Base-by-base conservation (phyloP, 768 basidiomycete species). In the Pholiota conissans region DNA sequence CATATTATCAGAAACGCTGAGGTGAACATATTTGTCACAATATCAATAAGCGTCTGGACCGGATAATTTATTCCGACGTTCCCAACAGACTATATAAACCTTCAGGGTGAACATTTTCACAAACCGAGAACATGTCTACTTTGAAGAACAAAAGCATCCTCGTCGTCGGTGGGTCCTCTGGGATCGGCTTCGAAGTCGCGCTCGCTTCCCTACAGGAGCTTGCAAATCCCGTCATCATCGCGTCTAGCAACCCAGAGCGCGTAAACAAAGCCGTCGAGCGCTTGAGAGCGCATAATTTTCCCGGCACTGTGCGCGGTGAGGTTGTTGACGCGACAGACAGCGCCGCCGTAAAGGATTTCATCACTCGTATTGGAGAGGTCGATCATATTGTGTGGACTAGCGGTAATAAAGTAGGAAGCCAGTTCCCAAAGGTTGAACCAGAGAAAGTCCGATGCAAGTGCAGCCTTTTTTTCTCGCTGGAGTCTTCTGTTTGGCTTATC, bases 361-460 rank as follows among this genome's bases (percentile, higher is more conserved):
- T 45, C 7, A 9, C 22, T 24, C 13, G 30, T 14, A 29, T 55
- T 9, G 54, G 54, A 13, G 22, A 27, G 13, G 45, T 55, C 8
- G 54, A 55, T 27, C 54, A 55, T n/a, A 46, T 55, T n/a, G 54
- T 46, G 14, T 57, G 56, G 49, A 50, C 56, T 6, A 53, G 52
- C 52, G 52, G 52, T 3, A 24, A 49, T 24, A 32, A 29, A 29
- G n/a, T n/a, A 2, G 10, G 4, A n/a, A 28, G 6, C 3, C 37
- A 53, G 13, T 18, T 40, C 22, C 22, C 30, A 2, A 20, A 18
- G 26, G 30, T 24, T 37, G 24, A 34, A 11, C 34, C 35, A 2
- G 16, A 40, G 39, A 5, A 40, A 18, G 39, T 20, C 2, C 13
- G 29, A 51, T 20, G 34, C 35, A 3, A n/a, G 34, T 51, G 18